These are phyloP conservation scores for Thermochaetoides thermophila DNA, from an alignment of 495 filamentous ascomycete genomes.

Conservation along the genomic window DNA sequence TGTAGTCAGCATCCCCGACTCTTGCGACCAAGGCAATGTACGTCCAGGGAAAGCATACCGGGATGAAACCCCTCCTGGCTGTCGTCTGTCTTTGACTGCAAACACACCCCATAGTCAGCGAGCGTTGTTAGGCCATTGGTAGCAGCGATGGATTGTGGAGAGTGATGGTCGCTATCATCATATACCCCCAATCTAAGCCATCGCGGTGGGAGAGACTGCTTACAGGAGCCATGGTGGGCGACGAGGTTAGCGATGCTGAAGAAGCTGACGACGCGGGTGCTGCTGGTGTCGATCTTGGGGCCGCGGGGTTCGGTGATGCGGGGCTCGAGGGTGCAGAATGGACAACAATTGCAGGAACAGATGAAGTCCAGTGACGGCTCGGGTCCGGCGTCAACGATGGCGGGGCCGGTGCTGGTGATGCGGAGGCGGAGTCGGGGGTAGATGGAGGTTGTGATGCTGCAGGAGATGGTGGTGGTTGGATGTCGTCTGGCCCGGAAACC, in stretches of 20 bases:
- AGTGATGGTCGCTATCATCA: too few relatives aligned
- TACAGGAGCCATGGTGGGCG: conserved; percentile 49
- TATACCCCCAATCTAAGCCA: too few relatives aligned
- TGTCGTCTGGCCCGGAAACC: not conserved
- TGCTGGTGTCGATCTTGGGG: too few relatives aligned
- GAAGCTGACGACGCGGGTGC: not conserved
- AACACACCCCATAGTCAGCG: not conserved
- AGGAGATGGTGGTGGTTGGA: conserved; percentile 12
- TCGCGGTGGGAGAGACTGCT: conserved; percentile 18
- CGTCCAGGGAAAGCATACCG: conserved; percentile 13
- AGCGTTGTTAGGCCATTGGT: not conserved
- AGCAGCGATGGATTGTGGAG: too few relatives aligned
- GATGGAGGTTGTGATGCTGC: not conserved
- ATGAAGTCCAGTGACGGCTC: too few relatives aligned
- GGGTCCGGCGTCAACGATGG: not conserved
- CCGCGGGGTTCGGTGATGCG: too few relatives aligned
- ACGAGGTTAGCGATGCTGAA: conserved; percentile 1
- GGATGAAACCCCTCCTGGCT: conserved; percentile 24
- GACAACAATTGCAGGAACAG: too few relatives aligned
- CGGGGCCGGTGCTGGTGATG: not conserved
- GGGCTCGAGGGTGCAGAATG: too few relatives aligned
- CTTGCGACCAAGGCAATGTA: not conserved
- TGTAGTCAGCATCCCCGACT: conserved; percentile 13
- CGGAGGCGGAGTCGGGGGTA: conserved; percentile 3
- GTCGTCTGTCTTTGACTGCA: conserved; percentile 18